phyloP scores from a whole-genome alignment of 1,139 yeast genomes.

The Hansenula lynferdii region DNA sequence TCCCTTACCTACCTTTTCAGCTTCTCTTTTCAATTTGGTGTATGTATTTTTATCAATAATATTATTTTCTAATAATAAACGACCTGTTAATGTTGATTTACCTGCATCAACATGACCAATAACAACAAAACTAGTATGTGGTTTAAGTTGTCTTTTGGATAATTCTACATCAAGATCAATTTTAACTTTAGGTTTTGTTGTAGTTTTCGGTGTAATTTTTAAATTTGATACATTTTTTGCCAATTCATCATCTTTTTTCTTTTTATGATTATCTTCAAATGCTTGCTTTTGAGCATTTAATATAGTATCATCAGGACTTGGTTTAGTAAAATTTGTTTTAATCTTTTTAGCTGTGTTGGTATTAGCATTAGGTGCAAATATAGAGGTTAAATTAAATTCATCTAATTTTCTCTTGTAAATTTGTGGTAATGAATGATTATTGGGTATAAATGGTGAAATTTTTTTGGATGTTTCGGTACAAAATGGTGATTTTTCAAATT shows the following conservation, averaged over 20 bases:
- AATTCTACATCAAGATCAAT: slow-evolving; percentile 34
- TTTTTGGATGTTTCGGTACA: slow-evolving; percentile 1
- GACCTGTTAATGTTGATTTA: slow-evolving; percentile 91
- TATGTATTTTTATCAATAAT: slow-evolving; percentile 76
- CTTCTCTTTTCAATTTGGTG: slow-evolving; percentile 73
- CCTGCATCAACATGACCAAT: slow-evolving; percentile 99
- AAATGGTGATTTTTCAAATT: slow-evolving; percentile 11
- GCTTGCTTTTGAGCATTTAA: slow-evolving; percentile 56
- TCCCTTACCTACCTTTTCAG: slow-evolving; percentile 79
- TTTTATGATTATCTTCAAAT: slow-evolving; percentile 35
- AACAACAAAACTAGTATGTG: slow-evolving; percentile 74
- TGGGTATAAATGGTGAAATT: slow-evolving; percentile 6
- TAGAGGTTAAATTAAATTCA: slow-evolving; percentile 36
- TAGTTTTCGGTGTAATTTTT: slow-evolving; percentile 20
- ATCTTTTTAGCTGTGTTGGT: slow-evolving; percentile 41
- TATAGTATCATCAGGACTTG: slow-evolving; percentile 82
- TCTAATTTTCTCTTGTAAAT: slow-evolving; percentile 15
- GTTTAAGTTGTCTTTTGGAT: slow-evolving; percentile 40
- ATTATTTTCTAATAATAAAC: slow-evolving; percentile 76
- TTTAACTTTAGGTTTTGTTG: slow-evolving; percentile 32
- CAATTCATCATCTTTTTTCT: slow-evolving; percentile 18
- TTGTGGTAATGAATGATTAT: slow-evolving; percentile 7
- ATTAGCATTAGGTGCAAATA: slow-evolving; percentile 33
- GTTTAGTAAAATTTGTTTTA: slow-evolving; percentile 53
- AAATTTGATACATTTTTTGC: slow-evolving; percentile 16